Evolutionary conservation across 208 protist genomes (phyloP).

Genomic region (Herpetomonas tarakana): DNA sequence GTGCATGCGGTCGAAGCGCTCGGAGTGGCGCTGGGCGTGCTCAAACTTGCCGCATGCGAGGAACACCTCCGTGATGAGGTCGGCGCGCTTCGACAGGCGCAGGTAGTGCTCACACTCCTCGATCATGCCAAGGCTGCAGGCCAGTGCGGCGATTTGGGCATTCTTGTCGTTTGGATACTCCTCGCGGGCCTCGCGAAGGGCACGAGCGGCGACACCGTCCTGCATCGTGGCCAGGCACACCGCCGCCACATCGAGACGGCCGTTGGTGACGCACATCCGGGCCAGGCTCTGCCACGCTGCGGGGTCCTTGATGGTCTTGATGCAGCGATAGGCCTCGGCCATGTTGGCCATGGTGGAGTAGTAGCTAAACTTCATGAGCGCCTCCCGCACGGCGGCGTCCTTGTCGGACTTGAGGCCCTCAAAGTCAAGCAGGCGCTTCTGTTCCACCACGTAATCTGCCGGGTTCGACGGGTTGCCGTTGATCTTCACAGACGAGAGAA

Average conservation of each 20-base stretch:
- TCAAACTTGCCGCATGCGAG: constrained; percentile 94
- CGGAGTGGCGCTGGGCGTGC: constrained; percentile 86
- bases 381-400: constrained; percentile 85
- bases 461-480: constrained; percentile 71
- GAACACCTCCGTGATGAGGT: constrained; percentile 94
- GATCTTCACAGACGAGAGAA: constrained; percentile 83
- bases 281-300: constrained; percentile 95
- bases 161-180: constrained; percentile 85
- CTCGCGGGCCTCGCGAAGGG: constrained; percentile 80
- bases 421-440: constrained; percentile 92
- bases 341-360: constrained; percentile 96
- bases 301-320: constrained; percentile 93
- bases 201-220: constrained; percentile 86
- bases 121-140: constrained; percentile 93
- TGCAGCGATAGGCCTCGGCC: constrained; percentile 96
- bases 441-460: constrained; percentile 88
- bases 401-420: constrained; percentile 89
- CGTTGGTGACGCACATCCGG: constrained; percentile 93
- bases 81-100: constrained; percentile 80
- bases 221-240: constrained; percentile 95
- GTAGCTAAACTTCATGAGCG: constrained; percentile 96
- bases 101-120: constrained; percentile 91
- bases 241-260: constrained; percentile 92
- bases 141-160: constrained; percentile 92
- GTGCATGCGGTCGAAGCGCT: constrained; percentile 92